These are phyloP conservation scores for Globisporangium heterothallicum DNA, from an alignment of 352 stramenopile species.

Conservation along the genomic window DNA sequence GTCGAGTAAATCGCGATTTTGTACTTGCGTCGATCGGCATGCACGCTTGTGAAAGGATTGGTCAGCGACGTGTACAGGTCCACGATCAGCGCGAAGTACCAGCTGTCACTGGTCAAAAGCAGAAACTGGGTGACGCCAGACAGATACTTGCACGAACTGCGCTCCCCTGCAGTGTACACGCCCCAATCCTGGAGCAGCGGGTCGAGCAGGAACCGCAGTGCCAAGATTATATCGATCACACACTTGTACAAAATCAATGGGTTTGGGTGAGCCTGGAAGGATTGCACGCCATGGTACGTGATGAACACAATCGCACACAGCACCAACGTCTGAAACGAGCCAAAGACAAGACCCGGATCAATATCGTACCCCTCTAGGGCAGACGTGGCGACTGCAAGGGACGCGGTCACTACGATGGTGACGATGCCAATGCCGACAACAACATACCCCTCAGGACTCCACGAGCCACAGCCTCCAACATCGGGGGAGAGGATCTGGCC, in stretches of 20 bases:
- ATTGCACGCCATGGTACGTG: conserved; percentile 73
- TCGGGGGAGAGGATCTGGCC: conserved; percentile 50
- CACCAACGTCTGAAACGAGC: conserved; percentile 67
- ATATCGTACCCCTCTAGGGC: conserved; percentile 85
- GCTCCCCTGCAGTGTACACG: conserved; percentile 31
- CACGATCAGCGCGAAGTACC: conserved; percentile 79
- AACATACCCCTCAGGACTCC: conserved; percentile 41
- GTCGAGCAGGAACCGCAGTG: conserved; percentile 69
- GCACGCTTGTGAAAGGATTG: conserved; percentile 84
- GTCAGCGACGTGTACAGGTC: conserved; percentile 70
- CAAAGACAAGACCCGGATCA: conserved; percentile 66
- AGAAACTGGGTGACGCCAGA: conserved; percentile 77
- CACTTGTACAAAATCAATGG: conserved; percentile 84
- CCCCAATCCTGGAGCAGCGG: conserved; percentile 46
- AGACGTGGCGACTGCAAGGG: conserved; percentile 27
- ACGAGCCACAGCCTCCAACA: conserved; percentile 30
- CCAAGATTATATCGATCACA: conserved; percentile 63
- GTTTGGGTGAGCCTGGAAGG: conserved; percentile 74
- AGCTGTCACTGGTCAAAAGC: conserved; percentile 70
- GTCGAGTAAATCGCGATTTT: conserved; percentile 51
- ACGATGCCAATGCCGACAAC: conserved; percentile 37
- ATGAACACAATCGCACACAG: conserved; percentile 68
- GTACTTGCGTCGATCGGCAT: conserved; percentile 54
- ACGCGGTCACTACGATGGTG: conserved; percentile 35
- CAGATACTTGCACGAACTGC: conserved; percentile 42